These are phyloP conservation scores for Collybia mongolica DNA, from an alignment of 768 basidiomycete genomes.

Conservation along the genomic window DNA sequence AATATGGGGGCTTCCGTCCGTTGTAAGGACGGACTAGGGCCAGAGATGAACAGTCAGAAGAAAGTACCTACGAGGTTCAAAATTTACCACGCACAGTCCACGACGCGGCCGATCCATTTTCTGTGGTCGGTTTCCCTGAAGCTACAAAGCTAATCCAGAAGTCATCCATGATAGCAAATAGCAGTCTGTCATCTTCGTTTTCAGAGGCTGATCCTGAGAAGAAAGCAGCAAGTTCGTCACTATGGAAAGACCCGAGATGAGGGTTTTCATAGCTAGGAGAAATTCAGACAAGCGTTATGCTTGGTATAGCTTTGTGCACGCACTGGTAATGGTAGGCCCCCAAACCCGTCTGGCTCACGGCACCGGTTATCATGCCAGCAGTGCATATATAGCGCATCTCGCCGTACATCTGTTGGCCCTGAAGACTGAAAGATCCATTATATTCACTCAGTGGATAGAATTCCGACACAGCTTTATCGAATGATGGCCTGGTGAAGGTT, in stretches of 20 bases:
- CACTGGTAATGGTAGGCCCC: conserved; percentile 36
- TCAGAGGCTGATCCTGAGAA: conserved; percentile 24
- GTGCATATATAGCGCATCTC: conserved; percentile 44
- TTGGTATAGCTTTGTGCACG: conserved; percentile 4
- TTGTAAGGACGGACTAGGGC: conserved; percentile 16
- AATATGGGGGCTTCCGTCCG: conserved; percentile 25
- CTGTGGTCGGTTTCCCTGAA: conserved; percentile 25
- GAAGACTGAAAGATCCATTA: conserved; percentile 31
- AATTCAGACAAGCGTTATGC: background rate
- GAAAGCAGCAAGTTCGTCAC: conserved; percentile 35
- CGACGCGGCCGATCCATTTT: conserved; percentile 2
- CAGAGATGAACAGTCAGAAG: background rate
- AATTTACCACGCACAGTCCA: conserved; percentile 28
- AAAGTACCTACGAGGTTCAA: background rate
- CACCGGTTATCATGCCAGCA: conserved; percentile 32
- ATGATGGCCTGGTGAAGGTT: conserved; percentile 25
- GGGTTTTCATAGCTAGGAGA: conserved; percentile 38
- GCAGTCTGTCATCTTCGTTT: conserved; percentile 22
- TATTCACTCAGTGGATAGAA: conserved; percentile 35
- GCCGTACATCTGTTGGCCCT: conserved; percentile 45
- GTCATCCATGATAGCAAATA: conserved; percentile 37
- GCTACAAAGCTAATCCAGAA: conserved; percentile 41
- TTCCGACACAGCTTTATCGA: conserved; percentile 24
- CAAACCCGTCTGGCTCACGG: conserved; percentile 15
- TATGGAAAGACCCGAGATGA: conserved; percentile 34